Conservation (phyloP, 441 rosid species). For the Croton setiger region DNA sequence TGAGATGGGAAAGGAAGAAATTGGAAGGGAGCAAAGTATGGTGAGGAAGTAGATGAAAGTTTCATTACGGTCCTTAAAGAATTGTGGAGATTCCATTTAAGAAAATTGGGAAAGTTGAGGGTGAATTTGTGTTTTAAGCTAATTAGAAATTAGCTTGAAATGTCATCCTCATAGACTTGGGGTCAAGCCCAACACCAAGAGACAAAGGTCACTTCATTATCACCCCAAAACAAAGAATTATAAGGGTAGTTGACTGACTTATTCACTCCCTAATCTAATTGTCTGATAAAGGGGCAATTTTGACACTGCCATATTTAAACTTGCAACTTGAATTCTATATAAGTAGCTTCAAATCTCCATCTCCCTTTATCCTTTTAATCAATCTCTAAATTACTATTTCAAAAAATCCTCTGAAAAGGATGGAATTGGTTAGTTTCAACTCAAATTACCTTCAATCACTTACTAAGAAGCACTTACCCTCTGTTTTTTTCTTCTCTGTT, state of each 20-base stretch:
- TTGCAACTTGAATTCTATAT: not conserved
- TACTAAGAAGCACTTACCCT: not conserved
- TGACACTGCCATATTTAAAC: not conserved
- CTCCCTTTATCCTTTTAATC: not conserved
- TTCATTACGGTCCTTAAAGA: too few species aligned
- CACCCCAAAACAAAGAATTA: not conserved
- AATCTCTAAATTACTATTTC: too few species aligned
- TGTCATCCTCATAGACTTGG: too few species aligned
- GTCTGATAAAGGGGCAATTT: slow-evolving; percentile 1
- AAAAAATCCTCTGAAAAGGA: not conserved
- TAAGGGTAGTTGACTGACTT: slow-evolving; percentile 23
- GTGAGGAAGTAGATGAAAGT: too few species aligned
- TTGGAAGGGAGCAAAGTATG: too few species aligned
- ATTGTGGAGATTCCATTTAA: too few species aligned
- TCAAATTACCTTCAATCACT: too few species aligned
- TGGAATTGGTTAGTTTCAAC: slow-evolving; percentile 6
- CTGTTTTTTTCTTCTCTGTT: slow-evolving; percentile 38
- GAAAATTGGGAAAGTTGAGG: too few species aligned
- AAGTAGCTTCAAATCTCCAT: not conserved
- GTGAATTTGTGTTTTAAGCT: too few species aligned
- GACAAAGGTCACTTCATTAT: not conserved
- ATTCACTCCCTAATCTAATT: slow-evolving; percentile 6
- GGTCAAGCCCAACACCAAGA: too few species aligned
- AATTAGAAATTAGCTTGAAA: too few species aligned
- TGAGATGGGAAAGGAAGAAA: too few species aligned